Base-by-base conservation (phyloP, 352 stramenopile species). In the Aphanomyces stellatus region DNA sequence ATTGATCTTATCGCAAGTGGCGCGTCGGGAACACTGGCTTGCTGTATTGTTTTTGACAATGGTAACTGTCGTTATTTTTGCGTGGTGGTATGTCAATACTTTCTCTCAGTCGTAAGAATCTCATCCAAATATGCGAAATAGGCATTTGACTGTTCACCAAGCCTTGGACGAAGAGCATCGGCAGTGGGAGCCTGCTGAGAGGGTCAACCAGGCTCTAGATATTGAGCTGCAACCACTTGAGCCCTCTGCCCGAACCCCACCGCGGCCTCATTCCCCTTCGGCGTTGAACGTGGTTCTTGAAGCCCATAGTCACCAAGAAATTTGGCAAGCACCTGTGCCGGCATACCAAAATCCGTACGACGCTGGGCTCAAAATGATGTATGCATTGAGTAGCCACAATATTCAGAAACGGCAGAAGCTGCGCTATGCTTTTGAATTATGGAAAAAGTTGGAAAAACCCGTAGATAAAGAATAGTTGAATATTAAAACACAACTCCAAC, bases 281-380 rank as follows among this genome's bases (percentile, higher is more conserved):
- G n/a, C n/a, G 17, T 60, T 35, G 30, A 31, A 22, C 19, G n/a
- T 22, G 3, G 1, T 60, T 1, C 33, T 60, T 27, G 13, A 43
- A 2, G 51, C 51, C 13, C 25, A 13, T 22, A 60, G 51, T 31
- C 30, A 42, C 15, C 7, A 41, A 6, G 51, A 41, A n/a, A 41
- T 60, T 24, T 7, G 27, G 11, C 25, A 15, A 3, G 25, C n/a
- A 3, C 7, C 51, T 1, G 28, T 15, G 8, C 40, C 34, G 13
- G 55, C 19, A n/a, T 64, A 64, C 27, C 33, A 51, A 33, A 51
- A 51, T 34, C 55, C 55, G 24, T 51, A 64, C 33, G 55, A 51
- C 28, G 35, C 37, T 24, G 55, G 40, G 2, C 24, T 64, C 3
- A 34, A 51, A 8, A 51, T 64, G 55, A 27, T 64, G 17, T 28